A percentile compares a stretch with the other conserved stretches of the same genome.
Conservation (phyloP, 257 asterid genomes). For the Anisodus tanguticus region DNA sequence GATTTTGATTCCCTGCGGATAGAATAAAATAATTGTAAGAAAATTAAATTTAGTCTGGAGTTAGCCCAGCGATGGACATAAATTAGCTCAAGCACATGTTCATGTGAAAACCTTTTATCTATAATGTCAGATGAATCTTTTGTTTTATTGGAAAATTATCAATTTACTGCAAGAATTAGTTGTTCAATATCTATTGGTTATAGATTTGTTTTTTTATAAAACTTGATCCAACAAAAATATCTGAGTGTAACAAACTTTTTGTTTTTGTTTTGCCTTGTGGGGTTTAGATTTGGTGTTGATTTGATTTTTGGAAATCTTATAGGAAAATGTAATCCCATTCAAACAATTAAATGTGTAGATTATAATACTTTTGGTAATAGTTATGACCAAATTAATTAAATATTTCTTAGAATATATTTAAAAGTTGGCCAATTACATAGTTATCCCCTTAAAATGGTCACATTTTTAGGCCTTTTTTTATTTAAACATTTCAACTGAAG, state of each 20-base stretch:
- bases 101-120: neutral
- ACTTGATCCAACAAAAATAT: neutral
- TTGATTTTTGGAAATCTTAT: neutral
- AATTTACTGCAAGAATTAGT: neutral
- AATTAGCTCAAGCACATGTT: neutral
- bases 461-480: too few species aligned
- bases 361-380: neutral
- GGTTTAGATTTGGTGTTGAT: neutral
- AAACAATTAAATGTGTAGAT: too few species aligned
- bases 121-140: neutral
- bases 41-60: neutral
- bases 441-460: too few species aligned
- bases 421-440: too few species aligned
- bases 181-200: neutral
- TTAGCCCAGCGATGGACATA: neutral
- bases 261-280: neutral
- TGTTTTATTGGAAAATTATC: neutral
- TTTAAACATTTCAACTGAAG: too few species aligned
- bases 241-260: neutral
- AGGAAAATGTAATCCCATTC: neutral
- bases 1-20: neutral
- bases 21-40: neutral
- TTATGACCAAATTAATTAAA: neutral
- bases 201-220: neutral
- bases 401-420: too few species aligned